These are phyloP conservation scores for Fusarium sp. DNA, from an alignment of 2,329 filamentous ascomycete species.

Conservation along the genomic window DNA sequence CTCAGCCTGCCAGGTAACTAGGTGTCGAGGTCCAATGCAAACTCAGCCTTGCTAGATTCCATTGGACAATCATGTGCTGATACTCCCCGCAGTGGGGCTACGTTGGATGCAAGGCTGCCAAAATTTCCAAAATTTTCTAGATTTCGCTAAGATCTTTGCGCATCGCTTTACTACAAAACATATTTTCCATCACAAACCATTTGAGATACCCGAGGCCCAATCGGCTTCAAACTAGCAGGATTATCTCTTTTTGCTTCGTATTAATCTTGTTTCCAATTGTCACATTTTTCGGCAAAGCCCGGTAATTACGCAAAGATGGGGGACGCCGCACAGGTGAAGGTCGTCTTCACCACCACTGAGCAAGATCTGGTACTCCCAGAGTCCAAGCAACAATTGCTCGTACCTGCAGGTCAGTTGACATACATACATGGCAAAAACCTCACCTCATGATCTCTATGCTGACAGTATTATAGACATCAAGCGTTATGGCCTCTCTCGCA, in stretches of 20 bases:
- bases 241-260: neutral
- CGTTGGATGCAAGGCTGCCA: constrained; percentile 45
- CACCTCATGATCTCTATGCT: neutral
- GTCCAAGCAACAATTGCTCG: constrained; percentile 72
- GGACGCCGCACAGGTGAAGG: constrained; percentile 71
- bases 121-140: constrained; percentile 49
- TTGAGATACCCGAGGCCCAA: constrained; percentile 37
- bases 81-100: constrained; percentile 46
- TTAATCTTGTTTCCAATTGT: neutral
- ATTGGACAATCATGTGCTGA: constrained; percentile 17
- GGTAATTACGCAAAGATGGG: constrained; percentile 53
- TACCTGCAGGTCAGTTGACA: constrained; percentile 67
- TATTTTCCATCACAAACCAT: constrained; percentile 15
- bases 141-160: constrained; percentile 38
- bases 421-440: neutral
- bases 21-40: neutral
- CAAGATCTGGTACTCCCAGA: constrained; percentile 75
- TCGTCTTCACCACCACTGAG: constrained; percentile 77
- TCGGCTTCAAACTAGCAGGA: constrained; percentile 26
- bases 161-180: constrained; percentile 19
- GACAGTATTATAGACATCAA: constrained; percentile 68
- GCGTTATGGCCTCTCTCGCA: constrained; percentile 78
- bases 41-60: constrained; percentile 42
- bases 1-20: too few relatives aligned
- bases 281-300: neutral